These are phyloP conservation scores for Suillus ampliporus DNA, from an alignment of 768 basidiomycete species.

Conservation along the genomic window DNA sequence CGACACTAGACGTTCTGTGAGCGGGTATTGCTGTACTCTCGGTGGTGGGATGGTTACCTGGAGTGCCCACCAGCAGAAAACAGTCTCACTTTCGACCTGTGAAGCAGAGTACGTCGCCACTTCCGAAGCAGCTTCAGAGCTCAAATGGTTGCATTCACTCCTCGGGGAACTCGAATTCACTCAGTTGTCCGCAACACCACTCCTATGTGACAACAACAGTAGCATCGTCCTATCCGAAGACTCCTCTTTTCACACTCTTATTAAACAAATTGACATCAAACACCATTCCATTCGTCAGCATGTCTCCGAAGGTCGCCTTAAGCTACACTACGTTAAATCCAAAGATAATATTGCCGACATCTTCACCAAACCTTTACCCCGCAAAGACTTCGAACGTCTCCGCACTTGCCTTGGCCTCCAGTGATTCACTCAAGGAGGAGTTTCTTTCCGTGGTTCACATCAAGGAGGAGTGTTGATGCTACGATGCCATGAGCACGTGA, in stretches of 20 bases:
- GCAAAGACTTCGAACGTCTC: constrained; percentile 20
- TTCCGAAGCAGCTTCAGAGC: constrained; percentile 39
- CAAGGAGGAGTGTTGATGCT: constrained; percentile 6
- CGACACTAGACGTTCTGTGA: constrained; percentile 26
- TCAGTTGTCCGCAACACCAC: constrained; percentile 11
- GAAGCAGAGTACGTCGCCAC: constrained; percentile 52
- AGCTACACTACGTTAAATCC: constrained; percentile 37
- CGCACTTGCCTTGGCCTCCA: constrained; percentile 23
- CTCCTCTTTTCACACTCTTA: constrained; percentile 40
- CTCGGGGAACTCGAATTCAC: constrained; percentile 20
- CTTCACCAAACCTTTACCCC: constrained; percentile 45
- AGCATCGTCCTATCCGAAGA: constrained; percentile 42
- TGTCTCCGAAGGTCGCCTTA: constrained; percentile 29
- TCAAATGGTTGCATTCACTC: constrained; percentile 37
- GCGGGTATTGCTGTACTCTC: constrained; percentile 29
- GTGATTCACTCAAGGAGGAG: constrained; percentile 5
- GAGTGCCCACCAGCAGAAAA: constrained; percentile 43
- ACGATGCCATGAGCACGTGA: too few species aligned
- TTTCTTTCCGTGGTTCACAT: too few species aligned
- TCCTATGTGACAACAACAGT: constrained; percentile 43
- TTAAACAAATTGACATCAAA: constrained; percentile 52
- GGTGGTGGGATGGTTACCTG: constrained; percentile 35
- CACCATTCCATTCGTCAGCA: constrained; percentile 45
- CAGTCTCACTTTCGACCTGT: constrained; percentile 44
- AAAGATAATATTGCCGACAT: constrained; percentile 43